These are phyloP conservation scores for Penicillium sclerotigenum DNA, from an alignment of 2,329 filamentous ascomycete species.

Conservation along the genomic window DNA sequence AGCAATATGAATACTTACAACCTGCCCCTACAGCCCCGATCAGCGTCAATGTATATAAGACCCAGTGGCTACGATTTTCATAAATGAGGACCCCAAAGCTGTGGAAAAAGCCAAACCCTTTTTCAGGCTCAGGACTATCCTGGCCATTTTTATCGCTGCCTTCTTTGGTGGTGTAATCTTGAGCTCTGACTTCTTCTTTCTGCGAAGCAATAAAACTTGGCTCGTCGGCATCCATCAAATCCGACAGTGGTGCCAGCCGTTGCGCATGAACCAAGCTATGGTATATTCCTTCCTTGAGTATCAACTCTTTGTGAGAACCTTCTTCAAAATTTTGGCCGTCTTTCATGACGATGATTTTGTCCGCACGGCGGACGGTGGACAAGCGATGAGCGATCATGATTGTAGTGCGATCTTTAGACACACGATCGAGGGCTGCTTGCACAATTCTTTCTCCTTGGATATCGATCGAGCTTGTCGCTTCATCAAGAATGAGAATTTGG, in stretches of 20 bases:
- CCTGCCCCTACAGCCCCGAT: conserved; percentile 1
- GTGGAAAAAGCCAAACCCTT: neutral
- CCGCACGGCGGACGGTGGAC: conserved; percentile 71
- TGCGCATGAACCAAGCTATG: conserved; percentile 59
- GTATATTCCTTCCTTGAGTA: conserved; percentile 63
- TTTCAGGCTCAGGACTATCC: neutral
- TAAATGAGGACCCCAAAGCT: neutral
- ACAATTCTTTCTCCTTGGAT: conserved; percentile 55
- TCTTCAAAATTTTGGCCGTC: conserved; percentile 69
- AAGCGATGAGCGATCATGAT: conserved; percentile 75
- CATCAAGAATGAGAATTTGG: conserved; percentile 67
- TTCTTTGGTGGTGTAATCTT: neutral
- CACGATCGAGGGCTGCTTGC: conserved; percentile 51
- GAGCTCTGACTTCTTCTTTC: neutral
- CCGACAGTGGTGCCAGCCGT: conserved; percentile 22
- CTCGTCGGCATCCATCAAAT: neutral
- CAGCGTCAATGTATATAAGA: neutral
- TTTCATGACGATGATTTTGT: conserved; percentile 73
- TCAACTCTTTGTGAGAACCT: conserved; percentile 70
- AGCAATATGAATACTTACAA: neutral
- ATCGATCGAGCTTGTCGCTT: conserved; percentile 69
- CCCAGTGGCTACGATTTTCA: conserved; percentile 2
- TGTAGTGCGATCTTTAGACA: conserved; percentile 63
- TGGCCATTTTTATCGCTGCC: neutral
- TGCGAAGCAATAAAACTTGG: neutral